Evolutionary conservation across 306 rosid species (phyloP), one percentile per base, ranked within the genome.

Genomic region (Inga oerstediana): DNA sequence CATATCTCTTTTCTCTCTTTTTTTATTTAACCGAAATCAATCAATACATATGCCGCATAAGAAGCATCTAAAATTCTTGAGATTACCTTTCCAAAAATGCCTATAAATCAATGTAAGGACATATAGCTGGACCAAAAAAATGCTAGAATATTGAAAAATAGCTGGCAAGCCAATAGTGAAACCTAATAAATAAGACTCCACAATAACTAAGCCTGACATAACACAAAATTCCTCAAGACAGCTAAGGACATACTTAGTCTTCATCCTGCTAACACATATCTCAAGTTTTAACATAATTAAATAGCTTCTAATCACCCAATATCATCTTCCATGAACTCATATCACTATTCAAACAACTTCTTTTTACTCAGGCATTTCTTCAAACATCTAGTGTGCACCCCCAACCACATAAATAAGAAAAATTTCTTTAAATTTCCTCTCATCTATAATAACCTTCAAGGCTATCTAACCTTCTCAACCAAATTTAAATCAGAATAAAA

Each of bases 211-310:
- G 75, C 37, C 77, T 74, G 83, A 67, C 12, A 69, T 69, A 82
- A 72, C 8, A 68, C 61, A 77, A 35, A 3, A 56, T 58, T 76
- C 64, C 61, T 59, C 72, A 13, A 45, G 48, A 75, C 5, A 10
- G 72, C 43, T 10, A 19, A 19, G 32, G 20, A 27, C 54, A 32
- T 37, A 39, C 32, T 84, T 76, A 85, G 13, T 89, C 94, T 81
- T 91, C 94, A 66, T 91, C 93, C 89, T 91, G 39, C 39, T 35
- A 35, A 35, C 39, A 35, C 39, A 35, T 35, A 35, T 35, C 39
- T 35, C 5, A 35, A 35, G 39, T 35, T 35, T 35, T 35, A 35
- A 35, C 39, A 35, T 35, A 35, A 35, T 35, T 35, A 35, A 35
- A 35, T 3, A 35, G 39, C 39, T 35, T 35, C 39, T 35, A 3